Base-by-base conservation (phyloP, 345 rosid species). In the Anastatica hierochuntica region DNA sequence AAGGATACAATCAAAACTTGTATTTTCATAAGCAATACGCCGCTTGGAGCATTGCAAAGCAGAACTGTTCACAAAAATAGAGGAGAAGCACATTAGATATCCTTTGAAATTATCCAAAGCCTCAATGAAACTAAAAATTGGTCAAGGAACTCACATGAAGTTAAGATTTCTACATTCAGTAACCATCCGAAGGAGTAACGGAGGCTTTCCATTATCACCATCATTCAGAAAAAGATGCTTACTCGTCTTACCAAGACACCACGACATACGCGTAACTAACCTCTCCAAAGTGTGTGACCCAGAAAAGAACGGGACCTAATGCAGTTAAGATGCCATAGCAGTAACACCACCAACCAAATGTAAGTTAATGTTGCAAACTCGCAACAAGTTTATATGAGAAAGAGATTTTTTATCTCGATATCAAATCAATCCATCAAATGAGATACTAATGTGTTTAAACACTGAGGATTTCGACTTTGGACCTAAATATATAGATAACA, bases 201-300 rank as follows among this genome's bases (percentile, higher is more conserved):
- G 85, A 72, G 84, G 77, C 53, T 80, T 78, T 45, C 74, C 85
- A 37, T 68, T 73, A 46, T 64, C 73, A 36, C 49, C 24, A 53
- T 90, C 97, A 23, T 76, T 80, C 49, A 90, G 61, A 53, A 86
- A 83, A 54, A 90, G 74, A 63, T 90, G 97, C 59, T 72, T 85
- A 45, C 90, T 95, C 6, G 86, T 86, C 71, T 76, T 86, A 58
- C 97, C 90, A 58, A 90, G 73, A 60, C 68, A 60, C 79, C 94
- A 62, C 3, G 94, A 78, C 39, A 71, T 18, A 37, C 57, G 79
- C 62, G 70, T 65, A 31, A 86, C 90, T 47, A 70, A 31, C 6
- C 62, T 86, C 71, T 90, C 97, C 70, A 86, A 55, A 16, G 81
- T 53, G 63, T 58, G 58, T 53, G 69, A 69, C 47, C 97, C 97